A percentile compares a stretch with the other conserved stretches of the same genome.
phyloP scores from a whole-genome alignment of 768 basidiomycete genomes.

The Phaffia australis region DNA sequence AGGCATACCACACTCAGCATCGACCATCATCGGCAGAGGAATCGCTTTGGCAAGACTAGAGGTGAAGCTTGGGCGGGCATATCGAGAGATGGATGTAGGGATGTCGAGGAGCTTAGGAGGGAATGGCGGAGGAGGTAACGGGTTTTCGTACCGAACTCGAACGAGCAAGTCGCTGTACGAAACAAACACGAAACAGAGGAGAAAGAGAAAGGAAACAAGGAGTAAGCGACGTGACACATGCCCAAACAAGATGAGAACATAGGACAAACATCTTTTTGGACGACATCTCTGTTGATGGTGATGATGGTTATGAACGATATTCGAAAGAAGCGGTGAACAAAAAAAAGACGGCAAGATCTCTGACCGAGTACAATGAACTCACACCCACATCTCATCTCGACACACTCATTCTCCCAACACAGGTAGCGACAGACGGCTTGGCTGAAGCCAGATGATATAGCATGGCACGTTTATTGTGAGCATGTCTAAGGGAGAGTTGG shows the following conservation, averaged over 20 bases:
- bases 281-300: neutral
- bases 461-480: too few relatives aligned
- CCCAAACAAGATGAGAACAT: neutral
- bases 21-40: slow-evolving; percentile 87
- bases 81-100: slow-evolving; percentile 77
- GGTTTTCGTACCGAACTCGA: slow-evolving; percentile 85
- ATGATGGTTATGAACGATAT: neutral
- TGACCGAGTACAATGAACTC: too few relatives aligned
- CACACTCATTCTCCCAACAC: too few relatives aligned
- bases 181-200: neutral
- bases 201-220: too few relatives aligned
- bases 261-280: slow-evolving; percentile 11
- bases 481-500: too few relatives aligned
- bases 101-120: slow-evolving; percentile 90
- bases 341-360: neutral
- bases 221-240: too few relatives aligned
- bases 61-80: slow-evolving; percentile 36
- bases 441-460: too few relatives aligned
- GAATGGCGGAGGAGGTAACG: slow-evolving; percentile 89
- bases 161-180: slow-evolving; percentile 59
- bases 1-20: slow-evolving; percentile 94
- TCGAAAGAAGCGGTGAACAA: too few relatives aligned
- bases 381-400: too few relatives aligned
- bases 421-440: too few relatives aligned
- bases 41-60: slow-evolving; percentile 60